Conservation (phyloP, 306 rosid genomes). For the Trifolium repens region DNA sequence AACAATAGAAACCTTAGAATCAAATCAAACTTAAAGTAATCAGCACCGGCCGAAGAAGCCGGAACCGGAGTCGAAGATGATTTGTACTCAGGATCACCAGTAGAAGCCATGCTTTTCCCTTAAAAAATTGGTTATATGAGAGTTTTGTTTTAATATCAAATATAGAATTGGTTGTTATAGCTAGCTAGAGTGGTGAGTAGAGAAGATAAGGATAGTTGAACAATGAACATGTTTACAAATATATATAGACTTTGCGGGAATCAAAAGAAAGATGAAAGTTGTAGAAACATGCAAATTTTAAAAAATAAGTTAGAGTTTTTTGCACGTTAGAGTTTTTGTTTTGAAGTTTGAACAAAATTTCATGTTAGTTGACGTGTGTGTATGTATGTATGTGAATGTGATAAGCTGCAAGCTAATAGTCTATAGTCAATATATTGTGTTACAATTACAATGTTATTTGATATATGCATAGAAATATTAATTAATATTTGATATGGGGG, state of each 20-base stretch:
- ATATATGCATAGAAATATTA: constrained; percentile 5
- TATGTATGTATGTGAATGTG: constrained; percentile 4
- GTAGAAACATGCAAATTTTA: constrained; percentile 16
- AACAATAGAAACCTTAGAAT: constrained; percentile 66
- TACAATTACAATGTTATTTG: constrained; percentile 18
- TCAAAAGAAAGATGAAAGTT: background rate
- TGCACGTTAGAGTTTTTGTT: constrained; percentile 45
- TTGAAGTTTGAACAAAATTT: constrained; percentile 15
- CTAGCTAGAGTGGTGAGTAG: background rate
- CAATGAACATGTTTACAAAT: constrained; percentile 15
- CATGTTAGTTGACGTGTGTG: constrained; percentile 28
- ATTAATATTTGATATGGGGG: constrained; percentile 3
- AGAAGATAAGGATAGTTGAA: constrained; percentile 36
- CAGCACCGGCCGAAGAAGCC: background rate
- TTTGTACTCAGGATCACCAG: constrained; percentile 53
- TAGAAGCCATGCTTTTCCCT: constrained; percentile 60
- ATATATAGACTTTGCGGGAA: background rate
- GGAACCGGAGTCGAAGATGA: constrained; percentile 37
- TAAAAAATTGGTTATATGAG: background rate
- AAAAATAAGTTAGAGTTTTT: constrained; percentile 49
- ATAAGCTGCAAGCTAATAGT: constrained; percentile 31
- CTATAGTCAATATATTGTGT: background rate
- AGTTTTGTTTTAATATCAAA: background rate
- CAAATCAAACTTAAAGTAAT: constrained; percentile 48
- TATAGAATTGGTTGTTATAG: background rate